Percentiles rank a stretch among this genome's conserved stretches.
These are phyloP conservation scores for Cicer yamashitae DNA, from an alignment of 306 rosid genomes.

Conservation along the genomic window DNA sequence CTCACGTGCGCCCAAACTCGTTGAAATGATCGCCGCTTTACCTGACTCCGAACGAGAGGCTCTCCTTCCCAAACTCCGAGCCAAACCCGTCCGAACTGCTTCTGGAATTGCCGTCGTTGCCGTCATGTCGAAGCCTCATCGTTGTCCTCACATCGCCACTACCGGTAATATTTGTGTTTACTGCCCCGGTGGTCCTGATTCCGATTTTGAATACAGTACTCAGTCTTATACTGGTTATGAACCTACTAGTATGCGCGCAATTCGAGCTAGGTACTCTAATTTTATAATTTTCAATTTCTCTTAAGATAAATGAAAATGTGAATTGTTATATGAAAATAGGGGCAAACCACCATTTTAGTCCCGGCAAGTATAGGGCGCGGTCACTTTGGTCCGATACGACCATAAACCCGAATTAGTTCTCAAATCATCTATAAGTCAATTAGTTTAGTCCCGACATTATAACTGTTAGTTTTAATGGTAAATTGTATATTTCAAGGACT, in stretches of 20 bases:
- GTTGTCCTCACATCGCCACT: constrained; percentile 97
- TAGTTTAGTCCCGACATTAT: too few relatives aligned
- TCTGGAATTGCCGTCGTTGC: constrained; percentile 97
- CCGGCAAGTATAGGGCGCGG: too few relatives aligned
- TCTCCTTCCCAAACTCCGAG: constrained; percentile 89
- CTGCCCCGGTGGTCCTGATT: constrained; percentile 97
- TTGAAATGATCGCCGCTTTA: constrained; percentile 93
- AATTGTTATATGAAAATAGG: neutral
- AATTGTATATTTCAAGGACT: too few relatives aligned
- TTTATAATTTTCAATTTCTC: neutral
- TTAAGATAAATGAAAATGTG: neutral
- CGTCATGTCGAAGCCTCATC: constrained; percentile 97
- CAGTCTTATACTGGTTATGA: constrained; percentile 98
- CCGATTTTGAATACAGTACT: constrained; percentile 95
- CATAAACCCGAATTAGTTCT: too few relatives aligned
- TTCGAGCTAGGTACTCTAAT: constrained; percentile 81
- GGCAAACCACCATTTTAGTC: too few relatives aligned
- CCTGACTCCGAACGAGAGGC: constrained; percentile 89
- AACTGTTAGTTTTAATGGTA: too few relatives aligned
- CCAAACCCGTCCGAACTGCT: constrained; percentile 95
- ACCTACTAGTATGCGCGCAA: constrained; percentile 99
- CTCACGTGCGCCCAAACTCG: constrained; percentile 92
- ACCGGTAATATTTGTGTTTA: constrained; percentile 95
- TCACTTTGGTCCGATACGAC: too few relatives aligned
- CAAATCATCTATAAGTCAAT: too few relatives aligned